Conservation (phyloP, 169 alveolate genomes). For the Cryptosporidium parvum region DNA sequence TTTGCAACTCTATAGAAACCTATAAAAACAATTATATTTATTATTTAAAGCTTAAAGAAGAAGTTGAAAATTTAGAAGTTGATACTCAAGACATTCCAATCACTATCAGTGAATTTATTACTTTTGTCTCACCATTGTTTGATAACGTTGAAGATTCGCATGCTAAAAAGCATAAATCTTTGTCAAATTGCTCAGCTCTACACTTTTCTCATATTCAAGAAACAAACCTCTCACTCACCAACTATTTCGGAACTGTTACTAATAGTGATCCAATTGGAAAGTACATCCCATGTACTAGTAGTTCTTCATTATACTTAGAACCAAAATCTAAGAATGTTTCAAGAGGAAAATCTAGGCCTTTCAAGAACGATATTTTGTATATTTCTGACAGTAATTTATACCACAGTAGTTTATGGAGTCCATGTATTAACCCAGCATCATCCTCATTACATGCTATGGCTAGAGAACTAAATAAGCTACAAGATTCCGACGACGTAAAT, state of each 20-base stretch:
- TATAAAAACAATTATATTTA: constrained; percentile 13
- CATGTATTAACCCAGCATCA: constrained; percentile 1
- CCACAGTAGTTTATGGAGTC: constrained; percentile 71
- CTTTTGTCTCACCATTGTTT: constrained; percentile 21
- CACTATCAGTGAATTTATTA: constrained; percentile 44
- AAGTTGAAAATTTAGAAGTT: neutral
- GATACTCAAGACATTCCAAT: constrained; percentile 13
- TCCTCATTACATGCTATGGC: constrained; percentile 24
- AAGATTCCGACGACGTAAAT: neutral
- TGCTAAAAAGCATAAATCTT: neutral
- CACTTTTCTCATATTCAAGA: constrained; percentile 30
- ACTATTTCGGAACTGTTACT: constrained; percentile 48
- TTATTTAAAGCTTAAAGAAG: neutral
- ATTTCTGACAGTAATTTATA: constrained; percentile 37
- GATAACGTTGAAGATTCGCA: neutral
- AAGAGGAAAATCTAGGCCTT: constrained; percentile 42
- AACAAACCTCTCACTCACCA: constrained; percentile 46
- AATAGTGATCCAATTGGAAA: constrained; percentile 15
- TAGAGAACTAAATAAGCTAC: constrained; percentile 1
- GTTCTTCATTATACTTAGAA: constrained; percentile 20
- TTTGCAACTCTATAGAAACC: constrained; percentile 51
- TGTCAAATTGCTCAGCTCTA: neutral
- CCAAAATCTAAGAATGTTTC: constrained; percentile 36
- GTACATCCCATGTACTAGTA: constrained; percentile 12
- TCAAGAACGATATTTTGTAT: neutral